Evolutionary conservation across 2,329 filamentous ascomycete species (phyloP), one percentile per base, ranked within the genome.

Genomic region (Leptographium procerum): DNA sequence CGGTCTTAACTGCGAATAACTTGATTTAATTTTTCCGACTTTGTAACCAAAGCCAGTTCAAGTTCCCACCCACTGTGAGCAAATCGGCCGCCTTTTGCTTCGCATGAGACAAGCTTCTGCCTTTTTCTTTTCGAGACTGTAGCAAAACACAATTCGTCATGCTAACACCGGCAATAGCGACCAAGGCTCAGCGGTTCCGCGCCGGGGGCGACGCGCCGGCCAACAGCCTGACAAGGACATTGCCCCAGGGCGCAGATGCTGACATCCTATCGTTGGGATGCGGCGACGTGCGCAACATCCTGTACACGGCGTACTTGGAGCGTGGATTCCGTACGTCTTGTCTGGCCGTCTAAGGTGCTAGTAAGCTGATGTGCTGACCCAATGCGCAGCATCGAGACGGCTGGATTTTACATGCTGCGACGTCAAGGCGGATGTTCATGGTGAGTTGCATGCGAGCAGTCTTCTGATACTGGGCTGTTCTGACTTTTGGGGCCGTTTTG

Each of bases 351-450:
- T n/a, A 7, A n/a, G 40, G 4, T 19, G 40, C 2, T n/a, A n/a
- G n/a, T n/a, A n/a, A n/a, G n/a, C n/a, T 3, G 40, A 43, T 8
- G 14, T 43, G 40, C 40, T 43, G 16, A 43, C 40, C 40, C 6
- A 1, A 43, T 19, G 6, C 3, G n/a, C 29, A 75, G 72, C 70
- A 10, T 50, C 61, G 31, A 66, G 77, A 48, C 73, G 72, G 45
- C 66, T 83, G 5, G 79, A 82, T 61, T 69, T 84, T 50, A 85
- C 82, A 1, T 81, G 75, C 58, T 84, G 81, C 65, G 81, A 85
- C 65, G 62, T 71, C 51, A 72, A 81, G 31, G 67, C 74, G 14
- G 73, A 72, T 22, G 71, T 81, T 55, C 69, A 82, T 54, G 79
- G 80, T 81, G 64, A 56, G 72, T 60, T 22, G 3, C 16, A 31